Percentiles rank a stretch among this genome's conserved stretches.
Evolutionary conservation across 352 stramenopile species (phyloP).

Genomic region (Pseudoperonospora humuli): DNA sequence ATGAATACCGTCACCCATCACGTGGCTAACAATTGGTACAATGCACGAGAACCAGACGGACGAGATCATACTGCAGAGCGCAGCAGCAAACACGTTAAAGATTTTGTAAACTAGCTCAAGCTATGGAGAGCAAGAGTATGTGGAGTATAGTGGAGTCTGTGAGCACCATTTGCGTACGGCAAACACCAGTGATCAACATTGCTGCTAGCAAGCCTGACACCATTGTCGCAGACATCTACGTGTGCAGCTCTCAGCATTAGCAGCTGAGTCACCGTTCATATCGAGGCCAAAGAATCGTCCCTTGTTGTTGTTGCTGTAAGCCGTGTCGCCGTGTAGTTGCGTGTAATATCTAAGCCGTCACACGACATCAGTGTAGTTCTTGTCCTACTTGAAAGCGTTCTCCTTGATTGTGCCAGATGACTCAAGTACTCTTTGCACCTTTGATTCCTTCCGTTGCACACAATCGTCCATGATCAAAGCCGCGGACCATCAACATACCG

Average conservation of each 20-base stretch:
- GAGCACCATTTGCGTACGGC: constrained; percentile 29
- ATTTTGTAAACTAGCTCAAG: constrained; percentile 18
- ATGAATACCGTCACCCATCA: constrained; percentile 23
- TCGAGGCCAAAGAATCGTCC: constrained; percentile 51
- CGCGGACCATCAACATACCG: too few species aligned
- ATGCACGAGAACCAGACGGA: constrained; percentile 25
- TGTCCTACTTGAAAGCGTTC: too few species aligned
- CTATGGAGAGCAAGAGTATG: constrained; percentile 24
- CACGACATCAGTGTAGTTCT: too few species aligned
- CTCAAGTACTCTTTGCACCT: too few species aligned
- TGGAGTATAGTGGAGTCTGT: constrained; percentile 28
- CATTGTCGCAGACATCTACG: constrained; percentile 28
- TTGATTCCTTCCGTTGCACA: too few species aligned
- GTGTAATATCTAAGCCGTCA: too few species aligned
- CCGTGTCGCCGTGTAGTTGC: constrained; percentile 38
- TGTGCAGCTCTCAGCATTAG: constrained; percentile 27
- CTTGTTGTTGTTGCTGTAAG: constrained; percentile 59
- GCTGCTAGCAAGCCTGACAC: constrained; percentile 29
- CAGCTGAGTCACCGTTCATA: constrained; percentile 26
- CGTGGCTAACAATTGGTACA: constrained; percentile 24
- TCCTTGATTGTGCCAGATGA: too few species aligned
- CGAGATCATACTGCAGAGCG: constrained; percentile 25
- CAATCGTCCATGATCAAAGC: too few species aligned
- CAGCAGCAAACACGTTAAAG: constrained; percentile 30
- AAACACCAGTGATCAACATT: constrained; percentile 28